Base-by-base conservation (phyloP, 2,329 filamentous ascomycete genomes). In the Claviceps cyperi region DNA sequence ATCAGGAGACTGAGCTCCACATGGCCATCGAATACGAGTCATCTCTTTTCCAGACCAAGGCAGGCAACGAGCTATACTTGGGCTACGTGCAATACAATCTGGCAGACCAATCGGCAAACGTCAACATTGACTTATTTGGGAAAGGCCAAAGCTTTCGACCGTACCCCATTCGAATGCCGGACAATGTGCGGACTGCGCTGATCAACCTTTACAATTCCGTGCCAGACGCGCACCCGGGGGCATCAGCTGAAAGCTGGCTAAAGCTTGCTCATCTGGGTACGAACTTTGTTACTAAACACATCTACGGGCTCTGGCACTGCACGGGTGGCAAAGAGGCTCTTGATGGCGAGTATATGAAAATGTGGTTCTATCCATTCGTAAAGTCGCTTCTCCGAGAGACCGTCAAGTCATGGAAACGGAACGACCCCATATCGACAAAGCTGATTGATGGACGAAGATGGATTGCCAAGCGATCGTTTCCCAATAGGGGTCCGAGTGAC, bases 21-120 rank as follows among this genome's bases (percentile, higher is more conserved):
- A 59, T 69, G 13, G 60, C 62, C 36, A 59, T 71, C 50, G 68
- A 70, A 51, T 69, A 69, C 55, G 65, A 69, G 50, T 66, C 66
- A 17, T 51, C 60, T 40, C 55, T 71, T 36, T 70, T 69, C 54
- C 68, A 70, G 52, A 65, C 66, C 39, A 63, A 61, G 53, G 62
- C 63, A 9, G 64, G 60, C 17, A 66, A 68, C 54, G 59, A 64
- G 40, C 54, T 57, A 5, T 69, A 59, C 50, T 56, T 67, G 28
- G 60, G 60, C 47, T 64, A 62, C 56, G 51, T 65, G 36, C 55
- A 59, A 39, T 69, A 64, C 51, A 60, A 60, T 41, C 54, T 55
- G 19, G 54, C 55, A 13, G 55, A 55, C 13, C 57, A 58, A 46
- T 59, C 56, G 9, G 53, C 57, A 8, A 54, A 46, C 9, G 52